Conservation (phyloP, 139 green algal genomes). For the Coccomyxa sp. region DNA sequence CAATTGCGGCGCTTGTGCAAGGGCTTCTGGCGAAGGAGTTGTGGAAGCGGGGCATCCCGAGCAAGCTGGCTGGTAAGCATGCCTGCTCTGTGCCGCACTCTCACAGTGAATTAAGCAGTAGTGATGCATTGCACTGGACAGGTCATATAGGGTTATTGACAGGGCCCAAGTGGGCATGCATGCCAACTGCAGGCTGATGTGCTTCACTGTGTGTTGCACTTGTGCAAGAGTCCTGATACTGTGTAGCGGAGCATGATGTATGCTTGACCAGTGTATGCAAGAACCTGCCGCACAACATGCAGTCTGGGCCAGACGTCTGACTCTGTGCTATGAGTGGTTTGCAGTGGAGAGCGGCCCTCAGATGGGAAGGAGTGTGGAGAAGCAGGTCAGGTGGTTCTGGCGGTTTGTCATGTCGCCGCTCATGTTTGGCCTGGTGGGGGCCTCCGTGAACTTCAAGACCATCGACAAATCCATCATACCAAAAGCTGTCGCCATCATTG, state of each 20-base stretch:
- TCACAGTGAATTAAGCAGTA: too few species aligned
- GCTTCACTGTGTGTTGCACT: too few species aligned
- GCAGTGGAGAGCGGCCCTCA: neutral
- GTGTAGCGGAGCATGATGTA: too few species aligned
- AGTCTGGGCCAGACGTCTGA: too few species aligned
- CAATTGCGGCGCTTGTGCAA: conserved; percentile 58
- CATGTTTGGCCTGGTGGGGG: conserved; percentile 80
- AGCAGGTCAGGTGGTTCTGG: conserved; percentile 41
- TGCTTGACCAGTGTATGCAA: too few species aligned
- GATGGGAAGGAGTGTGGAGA: conserved; percentile 13
- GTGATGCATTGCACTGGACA: too few species aligned
- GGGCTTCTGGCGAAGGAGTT: conserved; percentile 48
- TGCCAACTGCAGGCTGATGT: too few species aligned
- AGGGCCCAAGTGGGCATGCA: too few species aligned
- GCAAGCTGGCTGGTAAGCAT: neutral
- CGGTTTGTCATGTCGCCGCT: conserved; percentile 62
- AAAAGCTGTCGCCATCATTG: conserved; percentile 54
- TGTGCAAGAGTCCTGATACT: too few species aligned
- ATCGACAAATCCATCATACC: conserved; percentile 43
- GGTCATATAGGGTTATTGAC: too few species aligned
- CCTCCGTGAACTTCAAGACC: conserved; percentile 50
- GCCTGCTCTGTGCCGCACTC: neutral
- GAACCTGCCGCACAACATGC: too few species aligned
- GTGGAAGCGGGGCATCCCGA: conserved; percentile 10
- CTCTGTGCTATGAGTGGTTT: neutral